Evolutionary conservation across 2,329 filamentous ascomycete species (phyloP), one percentile per base, ranked within the genome.

Genomic region (Rutstroemia sp.): DNA sequence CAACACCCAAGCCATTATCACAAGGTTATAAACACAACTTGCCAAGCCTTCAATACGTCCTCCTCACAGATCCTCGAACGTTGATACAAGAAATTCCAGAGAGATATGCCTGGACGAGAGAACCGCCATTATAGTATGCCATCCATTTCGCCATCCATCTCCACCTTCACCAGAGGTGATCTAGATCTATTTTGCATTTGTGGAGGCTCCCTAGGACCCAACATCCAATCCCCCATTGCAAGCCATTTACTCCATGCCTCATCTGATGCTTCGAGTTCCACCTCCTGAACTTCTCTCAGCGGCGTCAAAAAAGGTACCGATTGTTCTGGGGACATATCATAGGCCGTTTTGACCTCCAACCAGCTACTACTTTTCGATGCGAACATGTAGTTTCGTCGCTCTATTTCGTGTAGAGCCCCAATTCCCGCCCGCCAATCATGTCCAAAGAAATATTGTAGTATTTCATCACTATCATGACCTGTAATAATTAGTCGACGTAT

Each of bases 151-250:
- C 60, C 21, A 4, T 49, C 46, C 4, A 4, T 61, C 56, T 65
- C 63, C 27, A 62, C 58, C 6, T 60, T 53, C 2, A 58, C 55
- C 6, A 38, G 49, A 3, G 37, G 23, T 38, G 14, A 38, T 7
- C 7, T 7, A 7, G 34, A 38, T 38, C 34, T 38, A 14, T 14
- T 38, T 14, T 27, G 50, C 39, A 52, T 58, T 39, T 44, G 55
- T 47, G 62, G 59, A 0, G 61, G 62, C 21, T 56, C 56, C 38
- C 66, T 59, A 1, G 89, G 88, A 2, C 92, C 92, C n/a, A 96
- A 76, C 90, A 95, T 95, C 92, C 92, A 97, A 71, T 96, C 92
- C 71, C 96, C 90, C 90, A 96, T 95, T 12, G 90, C 89, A 34
- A 96, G 75, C 92, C 92, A 97, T 66, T 92, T 86, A 69, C 90